Percentiles rank a stretch among this genome's conserved stretches.
These are phyloP conservation scores for Echeveria elegans DNA, from an alignment of 164 flowering plant genomes.

Conservation along the genomic window DNA sequence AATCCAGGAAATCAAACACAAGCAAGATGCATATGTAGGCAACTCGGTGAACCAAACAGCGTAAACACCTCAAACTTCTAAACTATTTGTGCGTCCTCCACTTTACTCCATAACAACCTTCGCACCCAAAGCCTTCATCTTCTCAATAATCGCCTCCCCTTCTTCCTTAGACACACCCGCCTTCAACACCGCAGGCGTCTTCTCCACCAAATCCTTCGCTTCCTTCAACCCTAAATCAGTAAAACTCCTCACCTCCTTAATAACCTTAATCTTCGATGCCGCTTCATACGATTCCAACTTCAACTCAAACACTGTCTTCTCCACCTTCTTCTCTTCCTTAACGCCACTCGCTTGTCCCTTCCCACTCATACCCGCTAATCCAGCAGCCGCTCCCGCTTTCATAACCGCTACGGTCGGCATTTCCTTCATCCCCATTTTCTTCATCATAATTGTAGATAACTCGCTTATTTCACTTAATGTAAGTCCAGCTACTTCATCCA, in stretches of 20 bases:
- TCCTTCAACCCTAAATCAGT: conserved; percentile 84
- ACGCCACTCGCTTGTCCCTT: conserved; percentile 25
- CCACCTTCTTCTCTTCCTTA: conserved; percentile 64
- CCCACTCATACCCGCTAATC: conserved; percentile 26
- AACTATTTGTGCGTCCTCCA: not conserved
- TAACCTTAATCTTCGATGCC: conserved; percentile 61
- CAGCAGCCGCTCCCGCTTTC: conserved; percentile 49
- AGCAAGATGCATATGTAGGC: too few species aligned
- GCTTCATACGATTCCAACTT: conserved; percentile 65
- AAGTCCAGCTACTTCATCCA: conserved; percentile 66
- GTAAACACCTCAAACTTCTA: not conserved
- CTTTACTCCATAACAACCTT: conserved; percentile 62
- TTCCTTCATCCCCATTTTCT: conserved; percentile 59
- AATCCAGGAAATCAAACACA: not conserved
- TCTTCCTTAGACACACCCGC: conserved; percentile 78
- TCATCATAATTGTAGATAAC: conserved; percentile 56
- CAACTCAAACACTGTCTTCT: conserved; percentile 69
- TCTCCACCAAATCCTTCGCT: conserved; percentile 84
- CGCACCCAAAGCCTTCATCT: conserved; percentile 76
- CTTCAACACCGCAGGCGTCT: conserved; percentile 61
- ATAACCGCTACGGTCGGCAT: conserved; percentile 49
- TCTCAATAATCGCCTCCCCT: conserved; percentile 62
- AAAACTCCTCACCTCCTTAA: conserved; percentile 69
- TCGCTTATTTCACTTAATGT: conserved; percentile 52
- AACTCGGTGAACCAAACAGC: not conserved